Evolutionary conservation across 2,329 filamentous ascomycete genomes (phyloP), one percentile per base, ranked within the genome.

Genomic region (Neurospora crassa): DNA sequence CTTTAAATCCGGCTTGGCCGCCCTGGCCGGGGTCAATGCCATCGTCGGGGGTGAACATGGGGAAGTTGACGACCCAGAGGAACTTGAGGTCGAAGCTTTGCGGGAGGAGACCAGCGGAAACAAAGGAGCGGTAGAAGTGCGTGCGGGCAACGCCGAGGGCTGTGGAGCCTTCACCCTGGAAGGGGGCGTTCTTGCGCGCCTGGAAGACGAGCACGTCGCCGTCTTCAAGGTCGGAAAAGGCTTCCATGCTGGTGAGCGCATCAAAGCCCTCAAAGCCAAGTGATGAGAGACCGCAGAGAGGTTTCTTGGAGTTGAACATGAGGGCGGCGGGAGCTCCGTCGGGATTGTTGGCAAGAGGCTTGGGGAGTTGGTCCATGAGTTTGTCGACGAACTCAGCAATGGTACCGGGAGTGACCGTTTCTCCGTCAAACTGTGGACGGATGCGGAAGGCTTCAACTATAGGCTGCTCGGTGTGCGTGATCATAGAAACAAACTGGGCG

Each of bases 41-140:
- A 69, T 87, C 89, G 69, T 86, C 87, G 0, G 91, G 92, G 1
- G 93, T 94, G 82, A 99, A 99, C 76, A 99, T 89, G 14, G 96
- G 96, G 78, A 99, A 99, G 72, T 95, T 89, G 0, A 87, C 91
- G 14, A 99, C 87, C 96, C 96, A 99, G 71, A 91, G 86, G 80
- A 94, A 95, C 72, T 84, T 84, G 82, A 88, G 94, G 71, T 78
- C 84, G 77, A 72, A 74, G 42, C 83, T 81, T 1, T 77, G 80
- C 3, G 80, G 75, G 45, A 93, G 82, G 41, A 91, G 82, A 0
- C 84, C 86, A 37, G 87, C 81, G n/a, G 88, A 85, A 0, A 94
- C 86, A 2, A 92, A 91, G 10, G 86, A 83, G 72, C 89, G 88
- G 82, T 94, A 90, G 0, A 97, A 80, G 0, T 89, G 87, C 4